Conservation (phyloP, 2,329 filamentous ascomycete species). For the Aspergillus candidus region DNA sequence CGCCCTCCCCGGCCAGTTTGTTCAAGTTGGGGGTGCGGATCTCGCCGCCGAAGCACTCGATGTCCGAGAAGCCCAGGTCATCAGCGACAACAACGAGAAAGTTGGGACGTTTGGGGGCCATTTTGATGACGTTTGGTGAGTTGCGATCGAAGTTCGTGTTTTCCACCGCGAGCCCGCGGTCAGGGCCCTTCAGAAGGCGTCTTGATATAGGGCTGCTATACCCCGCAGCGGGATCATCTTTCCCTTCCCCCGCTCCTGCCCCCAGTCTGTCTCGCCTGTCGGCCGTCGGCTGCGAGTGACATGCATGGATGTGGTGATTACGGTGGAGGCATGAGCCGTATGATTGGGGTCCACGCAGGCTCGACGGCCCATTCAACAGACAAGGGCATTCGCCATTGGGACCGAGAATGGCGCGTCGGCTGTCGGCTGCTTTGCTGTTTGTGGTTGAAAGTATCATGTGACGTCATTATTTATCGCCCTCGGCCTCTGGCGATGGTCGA, state of each 20-base stretch:
- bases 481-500: too few relatives aligned
- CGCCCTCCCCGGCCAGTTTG: conserved; percentile 46
- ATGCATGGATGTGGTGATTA: background rate
- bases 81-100: conserved; percentile 56
- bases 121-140: conserved; percentile 6
- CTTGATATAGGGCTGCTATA: background rate
- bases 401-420: conserved; percentile 3
- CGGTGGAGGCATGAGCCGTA: background rate
- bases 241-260: too few relatives aligned
- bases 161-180: background rate
- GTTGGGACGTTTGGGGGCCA: conserved; percentile 47
- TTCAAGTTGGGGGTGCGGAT: conserved; percentile 57
- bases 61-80: conserved; percentile 56
- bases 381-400: conserved; percentile 1
- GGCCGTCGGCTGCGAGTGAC: conserved; percentile 11
- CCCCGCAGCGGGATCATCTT: too few relatives aligned
- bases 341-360: background rate
- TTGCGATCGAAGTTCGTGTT: background rate
- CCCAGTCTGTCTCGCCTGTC: conserved; percentile 7
- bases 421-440: conserved; percentile 9
- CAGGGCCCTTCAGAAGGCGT: background rate
- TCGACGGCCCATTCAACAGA: background rate
- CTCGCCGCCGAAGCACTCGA: conserved; percentile 55
- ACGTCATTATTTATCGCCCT: conserved; percentile 1
- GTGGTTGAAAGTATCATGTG: background rate